Evolutionary conservation across 208 protist species (phyloP), one percentile per base, ranked within the genome.

Genomic region (Acanthamoeba healyi): DNA sequence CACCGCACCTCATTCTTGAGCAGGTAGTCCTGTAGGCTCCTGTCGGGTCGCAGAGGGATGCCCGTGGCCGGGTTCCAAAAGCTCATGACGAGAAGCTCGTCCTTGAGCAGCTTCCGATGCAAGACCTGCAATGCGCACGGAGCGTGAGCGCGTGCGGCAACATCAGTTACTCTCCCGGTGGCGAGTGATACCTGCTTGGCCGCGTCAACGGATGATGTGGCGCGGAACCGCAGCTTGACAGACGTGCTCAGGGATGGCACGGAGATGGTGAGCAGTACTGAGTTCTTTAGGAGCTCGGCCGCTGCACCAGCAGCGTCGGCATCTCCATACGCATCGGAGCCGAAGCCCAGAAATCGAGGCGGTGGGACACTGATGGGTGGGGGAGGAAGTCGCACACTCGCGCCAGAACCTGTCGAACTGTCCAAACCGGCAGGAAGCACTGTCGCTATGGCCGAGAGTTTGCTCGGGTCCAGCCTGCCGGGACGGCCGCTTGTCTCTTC

Each of bases 31-130:
- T 65, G 49, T 4, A 88, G 49, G 32, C 4, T 56, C n/a, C 81
- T 4, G 49, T 88, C 81, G 17, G 44, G n/a, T 15, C 36, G 26
- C 5, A 88, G 54, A 19, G 19, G 29, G 7, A 63, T 65, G 44
- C 46, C 81, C 2, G 72, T 51, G 38, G 12, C 40, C 1, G 72
- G 72, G 32, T 81, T 42, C 72, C 72, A 81, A 81, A 81, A 40
- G 40, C 5, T 17, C 72, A 81, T 81, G 4, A 9, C 38, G 9
- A 81, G 40, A 32, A 81, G 19, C 40, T 51, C 72, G 72, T 81
- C 72, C 72, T 81, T 81, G 46, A 49, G 38, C 38, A 81, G 72
- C 72, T 81, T 81, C 12, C 72, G 34, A 49, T 81, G 40, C 32
- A 81, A 24, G 12, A 81, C 72, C 72, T 81, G 24, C 58, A 26